Percentiles rank a stretch among this genome's conserved stretches.
phyloP scores from a whole-genome alignment of 2,329 filamentous ascomycete species.

The Boeremia lycopersici region DNA sequence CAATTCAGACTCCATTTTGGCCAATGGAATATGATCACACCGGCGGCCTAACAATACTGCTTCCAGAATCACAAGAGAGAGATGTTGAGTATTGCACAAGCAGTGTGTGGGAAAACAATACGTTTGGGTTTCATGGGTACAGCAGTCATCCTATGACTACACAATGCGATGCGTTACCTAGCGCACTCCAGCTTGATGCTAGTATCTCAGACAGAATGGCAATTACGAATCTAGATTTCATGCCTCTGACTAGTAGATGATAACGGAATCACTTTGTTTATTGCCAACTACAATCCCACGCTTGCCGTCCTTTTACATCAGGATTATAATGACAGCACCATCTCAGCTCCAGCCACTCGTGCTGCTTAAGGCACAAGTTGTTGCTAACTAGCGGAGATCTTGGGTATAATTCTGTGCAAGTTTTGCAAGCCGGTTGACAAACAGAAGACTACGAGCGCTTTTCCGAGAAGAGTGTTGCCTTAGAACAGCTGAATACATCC shows the following conservation, averaged over 20 bases:
- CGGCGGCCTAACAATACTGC: not conserved
- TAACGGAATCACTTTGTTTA: not conserved
- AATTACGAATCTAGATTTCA: conserved; percentile 7
- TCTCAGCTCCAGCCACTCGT: no score
- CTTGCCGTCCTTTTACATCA: not conserved
- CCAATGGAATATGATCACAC: not conserved
- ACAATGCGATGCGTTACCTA: not conserved
- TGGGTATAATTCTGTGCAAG: no score
- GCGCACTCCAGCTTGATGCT: not conserved
- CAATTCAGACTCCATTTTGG: not conserved
- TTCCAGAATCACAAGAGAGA: not conserved
- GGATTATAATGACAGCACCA: no score
- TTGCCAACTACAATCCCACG: no score
- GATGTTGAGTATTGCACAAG: not conserved
- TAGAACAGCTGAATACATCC: not conserved
- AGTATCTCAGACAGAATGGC: not conserved
- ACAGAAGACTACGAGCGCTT: no score
- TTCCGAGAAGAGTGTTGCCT: not conserved
- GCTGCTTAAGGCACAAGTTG: no score
- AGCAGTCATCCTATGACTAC: not conserved
- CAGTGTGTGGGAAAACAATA: not conserved
- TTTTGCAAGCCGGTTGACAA: no score
- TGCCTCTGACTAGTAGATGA: not conserved
- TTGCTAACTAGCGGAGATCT: no score
- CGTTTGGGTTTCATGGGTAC: not conserved